Conservation (phyloP, 345 rosid genomes). For the Clarkia xantiana region DNA sequence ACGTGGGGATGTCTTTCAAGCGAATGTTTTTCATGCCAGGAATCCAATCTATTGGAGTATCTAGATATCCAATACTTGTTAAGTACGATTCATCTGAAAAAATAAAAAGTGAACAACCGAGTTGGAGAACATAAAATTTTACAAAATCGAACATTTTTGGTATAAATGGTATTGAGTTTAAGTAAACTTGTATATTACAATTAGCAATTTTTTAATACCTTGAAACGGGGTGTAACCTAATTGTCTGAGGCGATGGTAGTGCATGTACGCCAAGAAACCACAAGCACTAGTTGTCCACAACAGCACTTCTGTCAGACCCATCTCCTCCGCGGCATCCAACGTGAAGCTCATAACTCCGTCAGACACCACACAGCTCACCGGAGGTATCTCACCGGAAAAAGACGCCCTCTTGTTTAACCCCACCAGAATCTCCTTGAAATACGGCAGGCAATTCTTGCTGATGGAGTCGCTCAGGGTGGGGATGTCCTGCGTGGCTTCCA, state of each 20-base stretch:
- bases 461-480: slow-evolving; percentile 9
- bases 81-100: too few species aligned
- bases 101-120: too few species aligned
- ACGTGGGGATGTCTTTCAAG: slow-evolving; percentile 30
- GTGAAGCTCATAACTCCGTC: slow-evolving; percentile 20
- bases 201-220: too few species aligned
- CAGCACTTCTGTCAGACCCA: slow-evolving; percentile 19
- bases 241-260: slow-evolving; percentile 1
- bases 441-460: slow-evolving; percentile 3
- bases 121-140: too few species aligned
- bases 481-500: slow-evolving; percentile 12
- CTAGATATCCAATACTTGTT: slow-evolving; percentile 14
- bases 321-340: slow-evolving; percentile 5
- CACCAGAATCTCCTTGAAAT: slow-evolving; percentile 4
- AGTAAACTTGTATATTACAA: too few species aligned
- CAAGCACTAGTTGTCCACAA: slow-evolving; percentile 10
- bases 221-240: slow-evolving; percentile 1
- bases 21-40: slow-evolving; percentile 26
- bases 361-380: slow-evolving; percentile 24
- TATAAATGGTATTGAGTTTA: too few species aligned
- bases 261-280: slow-evolving; percentile 2
- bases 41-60: slow-evolving; percentile 30
- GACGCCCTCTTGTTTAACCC: not conserved
- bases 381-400: slow-evolving; percentile 10
- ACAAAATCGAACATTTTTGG: too few species aligned